Conservation (phyloP, 2,329 filamentous ascomycete species). For the Gnomoniopsis smithogilvyi region DNA sequence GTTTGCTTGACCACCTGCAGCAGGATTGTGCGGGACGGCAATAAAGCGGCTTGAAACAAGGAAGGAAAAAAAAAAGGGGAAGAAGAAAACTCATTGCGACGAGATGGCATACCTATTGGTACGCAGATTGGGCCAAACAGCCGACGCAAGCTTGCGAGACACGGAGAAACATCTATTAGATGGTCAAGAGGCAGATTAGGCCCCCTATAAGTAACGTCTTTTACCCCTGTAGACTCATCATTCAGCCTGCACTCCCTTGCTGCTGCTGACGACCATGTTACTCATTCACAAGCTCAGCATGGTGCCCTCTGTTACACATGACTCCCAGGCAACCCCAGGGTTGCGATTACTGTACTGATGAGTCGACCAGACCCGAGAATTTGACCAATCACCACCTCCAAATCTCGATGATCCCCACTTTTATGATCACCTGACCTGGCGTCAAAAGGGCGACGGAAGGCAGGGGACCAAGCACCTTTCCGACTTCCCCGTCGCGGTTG, state of each 20-base stretch:
- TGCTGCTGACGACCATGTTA: no score
- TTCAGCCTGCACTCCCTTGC: conserved; percentile 1
- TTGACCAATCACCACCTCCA: conserved; percentile 4
- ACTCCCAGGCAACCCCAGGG: conserved; percentile 7
- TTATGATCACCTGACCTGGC: conserved; percentile 12
- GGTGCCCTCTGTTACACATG: conserved; percentile 9
- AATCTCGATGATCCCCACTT: neutral
- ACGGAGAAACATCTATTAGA: neutral
- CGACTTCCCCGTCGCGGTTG: conserved; percentile 14
- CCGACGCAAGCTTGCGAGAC: neutral
- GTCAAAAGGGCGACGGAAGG: neutral
- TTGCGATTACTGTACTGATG: conserved; percentile 13
- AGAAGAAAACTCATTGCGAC: no score
- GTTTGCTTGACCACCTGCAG: neutral
- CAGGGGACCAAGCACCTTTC: neutral
- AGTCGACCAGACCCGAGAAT: conserved; percentile 10
- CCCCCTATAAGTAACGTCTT: neutral
- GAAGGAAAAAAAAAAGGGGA: no score
- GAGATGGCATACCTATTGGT: no score
- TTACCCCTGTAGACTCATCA: conserved; percentile 1
- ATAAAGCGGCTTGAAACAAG: no score
- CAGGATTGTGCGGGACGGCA: neutral
- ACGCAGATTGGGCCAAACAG: no score
- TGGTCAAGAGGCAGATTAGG: neutral
- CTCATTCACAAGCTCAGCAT: no score